Base-by-base conservation (phyloP, 2,329 filamentous ascomycete genomes). In the Fusarium penzigii region DNA sequence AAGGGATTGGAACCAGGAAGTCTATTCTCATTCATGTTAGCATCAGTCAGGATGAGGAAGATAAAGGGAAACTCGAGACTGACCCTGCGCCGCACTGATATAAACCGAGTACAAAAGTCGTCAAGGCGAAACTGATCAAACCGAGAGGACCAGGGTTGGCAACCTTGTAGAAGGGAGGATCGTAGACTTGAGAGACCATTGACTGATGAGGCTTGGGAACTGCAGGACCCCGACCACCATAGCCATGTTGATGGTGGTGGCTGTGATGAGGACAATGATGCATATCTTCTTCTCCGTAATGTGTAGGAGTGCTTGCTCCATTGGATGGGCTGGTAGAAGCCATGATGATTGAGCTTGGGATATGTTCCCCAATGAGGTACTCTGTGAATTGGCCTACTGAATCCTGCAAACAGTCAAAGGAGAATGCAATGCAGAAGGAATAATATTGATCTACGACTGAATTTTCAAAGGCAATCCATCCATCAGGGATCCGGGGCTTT, bases 81-180 rank as follows among this genome's bases (percentile, higher is more conserved):
- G 74, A 83, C 82, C 73, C 73, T 54, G 70, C 74, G 48, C 74
- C 74, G 48, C 73, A 75, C 46, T 75, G 68, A 55, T 75, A 75
- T 2, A 80, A 63, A 25, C 76, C 77, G 36, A 87, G 75, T 13
- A 83, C 76, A 64, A 87, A 86, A 10, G 84, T 86, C 10, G 85
- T 86, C 57, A 85, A 65, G n/a, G 84, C 83, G 70, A 88, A 87
- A 71, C 81, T 82, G 46, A 82, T 78, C 43, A 85, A 75, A 50
- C 82, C 82, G 17, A 85, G 74, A 10, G 82, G 82, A 52, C 81
- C 81, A 43, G 83, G 82, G 67, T 85, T 85, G 66, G 76, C 82
- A 63, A 83, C 75, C 55, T 78, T 80, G 68, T 65, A 65, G 51
- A 70, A 66, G 2, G 59, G 57, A 45, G 70, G 68, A 42, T 71